Conservation (phyloP, 306 rosid species). For the Alnus rubra region DNA sequence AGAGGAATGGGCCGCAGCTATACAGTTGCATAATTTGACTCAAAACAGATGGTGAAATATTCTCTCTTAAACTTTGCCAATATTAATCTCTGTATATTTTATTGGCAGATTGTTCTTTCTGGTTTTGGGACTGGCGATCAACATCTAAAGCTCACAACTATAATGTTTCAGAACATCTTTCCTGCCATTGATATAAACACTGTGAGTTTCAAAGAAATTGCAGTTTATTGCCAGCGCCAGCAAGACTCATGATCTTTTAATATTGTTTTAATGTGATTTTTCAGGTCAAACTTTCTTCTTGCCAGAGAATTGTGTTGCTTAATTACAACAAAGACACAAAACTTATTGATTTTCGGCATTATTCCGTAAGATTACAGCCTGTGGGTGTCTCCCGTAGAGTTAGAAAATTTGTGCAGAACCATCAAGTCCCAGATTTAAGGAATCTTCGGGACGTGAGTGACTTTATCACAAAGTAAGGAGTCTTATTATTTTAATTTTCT, state of each 20-base stretch:
- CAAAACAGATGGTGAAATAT: background rate
- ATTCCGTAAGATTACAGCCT: constrained; percentile 89
- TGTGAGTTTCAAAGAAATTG: constrained; percentile 51
- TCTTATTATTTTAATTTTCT: constrained; percentile 8
- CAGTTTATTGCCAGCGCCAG: background rate
- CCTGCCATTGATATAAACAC: constrained; percentile 94
- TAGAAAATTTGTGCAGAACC: constrained; percentile 89
- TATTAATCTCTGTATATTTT: constrained; percentile 9
- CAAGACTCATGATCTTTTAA: constrained; percentile 1
- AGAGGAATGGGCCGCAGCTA: background rate
- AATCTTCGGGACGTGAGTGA: constrained; percentile 97
- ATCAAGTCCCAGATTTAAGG: constrained; percentile 82
- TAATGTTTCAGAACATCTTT: constrained; percentile 88
- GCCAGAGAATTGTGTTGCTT: constrained; percentile 94
- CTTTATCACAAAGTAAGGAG: constrained; percentile 87
- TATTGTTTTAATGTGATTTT: constrained; percentile 20
- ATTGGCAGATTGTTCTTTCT: constrained; percentile 84
- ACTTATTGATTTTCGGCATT: constrained; percentile 89
- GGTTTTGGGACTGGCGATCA: constrained; percentile 81
- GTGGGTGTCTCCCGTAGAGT: constrained; percentile 90
- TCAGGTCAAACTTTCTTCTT: constrained; percentile 88
- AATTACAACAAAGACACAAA: constrained; percentile 91
- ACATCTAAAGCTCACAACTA: constrained; percentile 72
- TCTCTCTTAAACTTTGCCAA: constrained; percentile 5
- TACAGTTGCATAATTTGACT: background rate